A percentile compares a stretch with the other conserved stretches of the same genome.
Evolutionary conservation across 257 asterid genomes (phyloP).

Genomic region (Rauvolfia tetraphylla): DNA sequence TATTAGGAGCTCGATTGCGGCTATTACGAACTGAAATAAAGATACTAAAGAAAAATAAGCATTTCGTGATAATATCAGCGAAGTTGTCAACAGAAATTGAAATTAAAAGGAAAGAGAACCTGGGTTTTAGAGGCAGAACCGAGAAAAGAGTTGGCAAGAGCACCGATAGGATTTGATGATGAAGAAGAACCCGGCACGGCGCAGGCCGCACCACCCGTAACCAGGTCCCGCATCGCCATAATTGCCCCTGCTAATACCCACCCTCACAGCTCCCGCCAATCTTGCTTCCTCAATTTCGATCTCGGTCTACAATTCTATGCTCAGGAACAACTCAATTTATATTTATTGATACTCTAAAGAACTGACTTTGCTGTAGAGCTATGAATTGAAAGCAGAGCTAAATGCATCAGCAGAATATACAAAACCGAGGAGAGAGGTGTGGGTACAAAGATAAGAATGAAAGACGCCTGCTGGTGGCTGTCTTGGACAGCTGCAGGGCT

Average conservation of each 20-base stretch:
- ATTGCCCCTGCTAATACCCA: neutral
- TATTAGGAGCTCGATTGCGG: neutral
- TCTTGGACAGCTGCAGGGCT: neutral
- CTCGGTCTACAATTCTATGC: neutral
- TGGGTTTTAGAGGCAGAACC: slow-evolving; percentile 96
- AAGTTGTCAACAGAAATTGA: neutral
- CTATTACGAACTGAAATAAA: neutral
- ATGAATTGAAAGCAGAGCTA: neutral
- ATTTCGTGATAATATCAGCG: neutral
- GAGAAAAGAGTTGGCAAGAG: slow-evolving; percentile 77
- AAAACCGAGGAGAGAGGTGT: slow-evolving; percentile 6
- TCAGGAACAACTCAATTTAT: neutral
- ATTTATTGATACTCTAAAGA: neutral
- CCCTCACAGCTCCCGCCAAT: neutral
- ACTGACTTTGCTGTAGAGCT: neutral
- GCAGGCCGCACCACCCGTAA: slow-evolving; percentile 84
- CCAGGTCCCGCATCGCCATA: slow-evolving; percentile 95
- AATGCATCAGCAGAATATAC: slow-evolving; percentile 2
- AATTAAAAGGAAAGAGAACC: slow-evolving; percentile 29
- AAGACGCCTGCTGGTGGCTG: neutral
- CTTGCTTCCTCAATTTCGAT: neutral
- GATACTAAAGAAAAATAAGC: no score
- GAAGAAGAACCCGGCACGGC: slow-evolving; percentile 85
- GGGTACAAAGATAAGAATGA: slow-evolving; percentile 8
- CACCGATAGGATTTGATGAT: slow-evolving; percentile 86